These are phyloP conservation scores for Flaveria trinervia DNA, from an alignment of 129 eudicot species.

Conservation along the genomic window DNA sequence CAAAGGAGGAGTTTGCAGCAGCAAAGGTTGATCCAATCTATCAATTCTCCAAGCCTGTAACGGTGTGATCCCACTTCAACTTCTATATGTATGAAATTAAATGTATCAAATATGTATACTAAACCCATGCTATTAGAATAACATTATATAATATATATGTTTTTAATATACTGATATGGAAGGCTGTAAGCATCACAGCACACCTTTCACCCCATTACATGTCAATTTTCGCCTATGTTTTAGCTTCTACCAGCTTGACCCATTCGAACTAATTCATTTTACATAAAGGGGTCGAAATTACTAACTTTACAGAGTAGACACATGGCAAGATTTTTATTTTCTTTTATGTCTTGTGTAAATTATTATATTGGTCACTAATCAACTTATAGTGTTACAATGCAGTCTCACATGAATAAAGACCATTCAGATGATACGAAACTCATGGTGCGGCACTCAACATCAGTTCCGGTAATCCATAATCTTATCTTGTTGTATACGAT, in stretches of 20 bases:
- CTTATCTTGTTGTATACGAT: slow-evolving; percentile 17
- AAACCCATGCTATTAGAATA: neutral
- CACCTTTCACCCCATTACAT: neutral
- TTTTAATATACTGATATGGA: slow-evolving; percentile 2
- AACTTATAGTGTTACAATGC: slow-evolving; percentile 16
- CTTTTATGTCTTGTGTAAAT: neutral
- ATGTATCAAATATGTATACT: neutral
- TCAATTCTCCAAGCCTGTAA: slow-evolving; percentile 88
- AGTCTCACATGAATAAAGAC: slow-evolving; percentile 99
- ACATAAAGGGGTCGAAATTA: neutral
- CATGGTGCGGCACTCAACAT: slow-evolving; percentile 86
- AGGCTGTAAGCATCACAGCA: neutral
- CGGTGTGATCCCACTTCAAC: slow-evolving; percentile 46
- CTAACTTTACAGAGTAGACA: neutral
- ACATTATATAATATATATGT: neutral
- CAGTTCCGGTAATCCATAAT: slow-evolving; percentile 69
- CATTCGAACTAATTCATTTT: neutral
- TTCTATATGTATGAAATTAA: neutral
- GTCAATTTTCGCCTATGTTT: neutral
- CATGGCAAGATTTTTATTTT: neutral
- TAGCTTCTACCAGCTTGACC: neutral
- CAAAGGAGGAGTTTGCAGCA: slow-evolving; percentile 61
- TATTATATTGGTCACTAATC: slow-evolving; percentile 9
- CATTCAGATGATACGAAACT: slow-evolving; percentile 85
- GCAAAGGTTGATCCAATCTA: slow-evolving; percentile 88